Base-by-base conservation (phyloP, 164 flowering plant genomes). In the Vitis riparia region DNA sequence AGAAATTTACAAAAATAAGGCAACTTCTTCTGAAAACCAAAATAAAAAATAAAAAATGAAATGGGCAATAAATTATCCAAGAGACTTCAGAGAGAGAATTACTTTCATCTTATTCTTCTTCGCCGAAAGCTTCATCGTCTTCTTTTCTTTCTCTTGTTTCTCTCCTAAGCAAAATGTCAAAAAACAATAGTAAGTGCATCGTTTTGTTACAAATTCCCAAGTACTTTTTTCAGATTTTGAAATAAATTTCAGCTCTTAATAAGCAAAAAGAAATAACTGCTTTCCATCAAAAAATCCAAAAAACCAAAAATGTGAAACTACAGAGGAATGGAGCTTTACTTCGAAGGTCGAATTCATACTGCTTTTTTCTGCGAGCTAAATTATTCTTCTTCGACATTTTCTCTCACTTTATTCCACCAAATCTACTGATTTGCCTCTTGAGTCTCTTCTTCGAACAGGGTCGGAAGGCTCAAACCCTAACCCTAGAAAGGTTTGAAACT, bases 101-200 rank as follows among this genome's bases (percentile, higher is more conserved):
- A 92, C 97, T 72, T 95, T 93, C 99, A 95, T 95, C 85, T 89
- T 93, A 62, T 84, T 83, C 77, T 87, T 90, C 81, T 91, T 93
- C 1, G 93, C 88, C 17, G 87, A 86, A 30, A 95, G 89, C 87
- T 93, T 92, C 85, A 75, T 80, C 11, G 58, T 76, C 75, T 59
- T 83, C 88, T 90, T 92, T 59, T 88, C 97, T 56, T 70, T 87
- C 74, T 82, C 93, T 62, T 76, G 81, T 76, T 91, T 84, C 86
- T 95, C 99, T 70, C 84, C 98, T 95, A 68, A 50, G 51, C 8
- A 17, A 56, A n/a, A 55, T n/a, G 17, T 8, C 9, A n/a, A 6
- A 3, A 53, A 6, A 70, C 62, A 19, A 32, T 8, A 49, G 0
- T 0, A 52, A 15, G 6, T 32, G 7, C 44, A 32, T 32, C 44